Conservation (phyloP, 306 rosid species). For the Cotoneaster glaucophyllus region DNA sequence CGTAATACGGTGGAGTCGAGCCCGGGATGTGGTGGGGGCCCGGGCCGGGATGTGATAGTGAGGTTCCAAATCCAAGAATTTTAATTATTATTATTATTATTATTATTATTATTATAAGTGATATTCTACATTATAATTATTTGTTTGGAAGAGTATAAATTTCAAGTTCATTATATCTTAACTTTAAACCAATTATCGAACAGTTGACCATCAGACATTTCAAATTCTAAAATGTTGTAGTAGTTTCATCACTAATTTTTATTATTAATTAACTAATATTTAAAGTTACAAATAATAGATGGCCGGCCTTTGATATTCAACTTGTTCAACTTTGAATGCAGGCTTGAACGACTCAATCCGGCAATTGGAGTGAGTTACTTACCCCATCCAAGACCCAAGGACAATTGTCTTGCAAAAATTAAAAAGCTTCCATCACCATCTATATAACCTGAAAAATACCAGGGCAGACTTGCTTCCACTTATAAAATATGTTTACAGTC, state of each 20-base stretch:
- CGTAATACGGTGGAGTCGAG: too few relatives aligned
- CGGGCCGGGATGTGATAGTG: too few relatives aligned
- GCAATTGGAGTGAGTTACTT: slow-evolving; percentile 9
- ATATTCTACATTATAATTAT: too few relatives aligned
- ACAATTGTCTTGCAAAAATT: slow-evolving; percentile 40
- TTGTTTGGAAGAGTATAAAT: too few relatives aligned
- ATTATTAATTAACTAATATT: too few relatives aligned
- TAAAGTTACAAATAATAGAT: background rate
- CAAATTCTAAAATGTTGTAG: too few relatives aligned
- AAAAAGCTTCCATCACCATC: background rate
- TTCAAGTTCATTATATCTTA: too few relatives aligned
- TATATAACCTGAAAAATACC: background rate
- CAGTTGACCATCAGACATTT: too few relatives aligned
- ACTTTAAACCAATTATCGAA: too few relatives aligned
- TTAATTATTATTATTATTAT: background rate
- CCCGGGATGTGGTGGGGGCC: too few relatives aligned
- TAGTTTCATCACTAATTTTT: too few relatives aligned
- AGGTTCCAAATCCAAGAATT: background rate
- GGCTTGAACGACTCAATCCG: slow-evolving; percentile 39
- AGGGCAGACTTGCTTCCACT: background rate
- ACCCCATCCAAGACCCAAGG: slow-evolving; percentile 38
- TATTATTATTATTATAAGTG: too few relatives aligned
- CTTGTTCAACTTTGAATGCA: slow-evolving; percentile 1
- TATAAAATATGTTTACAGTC: background rate
- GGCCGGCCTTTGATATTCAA: background rate